Percentiles rank a stretch among this genome's conserved stretches.
Conservation (phyloP, 2,329 filamentous ascomycete species). For the Cladosporium oxysporum region DNA sequence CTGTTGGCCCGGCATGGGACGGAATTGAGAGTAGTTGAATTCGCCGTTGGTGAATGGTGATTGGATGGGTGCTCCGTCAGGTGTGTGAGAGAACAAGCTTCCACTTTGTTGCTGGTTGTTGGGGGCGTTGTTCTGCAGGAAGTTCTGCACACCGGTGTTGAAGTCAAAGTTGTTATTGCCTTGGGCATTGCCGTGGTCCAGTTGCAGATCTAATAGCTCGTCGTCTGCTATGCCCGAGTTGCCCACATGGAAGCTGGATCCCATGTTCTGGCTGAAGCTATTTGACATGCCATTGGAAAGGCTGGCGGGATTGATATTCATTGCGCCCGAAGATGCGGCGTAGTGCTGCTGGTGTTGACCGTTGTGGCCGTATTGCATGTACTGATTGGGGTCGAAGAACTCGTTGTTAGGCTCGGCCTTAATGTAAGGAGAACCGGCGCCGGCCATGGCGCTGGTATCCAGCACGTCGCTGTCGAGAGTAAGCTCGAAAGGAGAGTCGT, state of each 20-base stretch:
- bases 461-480: constrained; percentile 34
- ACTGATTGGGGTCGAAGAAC: constrained; percentile 53
- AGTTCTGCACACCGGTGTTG: constrained; percentile 55
- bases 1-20: constrained; percentile 63
- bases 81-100: constrained; percentile 80
- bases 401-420: constrained; percentile 70
- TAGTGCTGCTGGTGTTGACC: constrained; percentile 28
- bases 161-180: constrained; percentile 36
- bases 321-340: constrained; percentile 48
- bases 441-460: constrained; percentile 49
- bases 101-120: constrained; percentile 59
- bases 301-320: constrained; percentile 78
- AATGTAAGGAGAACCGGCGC: constrained; percentile 63
- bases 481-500: constrained; percentile 40
- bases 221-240: constrained; percentile 83
- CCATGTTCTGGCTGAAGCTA: constrained; percentile 61
- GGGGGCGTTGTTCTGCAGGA: constrained; percentile 49
- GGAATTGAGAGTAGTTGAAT: constrained; percentile 77
- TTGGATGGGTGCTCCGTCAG: constrained; percentile 87
- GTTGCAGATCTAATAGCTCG: constrained; percentile 74
- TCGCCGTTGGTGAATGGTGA: constrained; percentile 74
- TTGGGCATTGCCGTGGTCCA: constrained; percentile 36
- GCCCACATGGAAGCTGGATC: constrained; percentile 73
- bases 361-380: constrained; percentile 34
- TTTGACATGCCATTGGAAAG: constrained; percentile 66